phyloP scores from a whole-genome alignment of 2,329 filamentous ascomycete species.

The Alternaria gaisen region DNA sequence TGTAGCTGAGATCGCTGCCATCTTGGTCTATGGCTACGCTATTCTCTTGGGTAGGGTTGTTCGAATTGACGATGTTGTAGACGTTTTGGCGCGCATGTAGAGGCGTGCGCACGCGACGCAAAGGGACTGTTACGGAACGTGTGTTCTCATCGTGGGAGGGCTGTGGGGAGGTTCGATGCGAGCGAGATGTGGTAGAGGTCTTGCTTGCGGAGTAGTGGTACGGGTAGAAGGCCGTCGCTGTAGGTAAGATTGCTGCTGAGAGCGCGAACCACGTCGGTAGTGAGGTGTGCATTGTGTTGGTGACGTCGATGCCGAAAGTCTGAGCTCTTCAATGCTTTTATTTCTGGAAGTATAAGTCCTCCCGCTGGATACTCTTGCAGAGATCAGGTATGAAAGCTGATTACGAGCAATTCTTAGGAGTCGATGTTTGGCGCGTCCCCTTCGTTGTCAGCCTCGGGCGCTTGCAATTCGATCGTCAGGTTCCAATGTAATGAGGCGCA shows the following conservation, averaged over 20 bases:
- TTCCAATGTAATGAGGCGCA: background rate
- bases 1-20: constrained; percentile 64
- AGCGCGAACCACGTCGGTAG: constrained; percentile 33
- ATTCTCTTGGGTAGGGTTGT: constrained; percentile 49
- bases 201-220: constrained; percentile 33
- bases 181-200: constrained; percentile 5
- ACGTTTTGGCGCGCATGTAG: constrained; percentile 56
- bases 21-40: constrained; percentile 63
- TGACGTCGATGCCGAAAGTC: background rate
- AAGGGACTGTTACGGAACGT: constrained; percentile 35
- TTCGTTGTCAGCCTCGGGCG: background rate
- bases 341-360: background rate
- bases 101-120: constrained; percentile 44
- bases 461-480: background rate
- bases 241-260: constrained; percentile 37
- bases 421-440: background rate
- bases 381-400: background rate
- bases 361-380: background rate
- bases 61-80: constrained; percentile 54
- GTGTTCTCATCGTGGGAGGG: constrained; percentile 2
- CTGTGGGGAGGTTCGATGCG: constrained; percentile 13
- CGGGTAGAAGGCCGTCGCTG: constrained; percentile 48
- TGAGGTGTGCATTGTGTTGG: constrained; percentile 33
- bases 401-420: background rate
- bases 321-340: background rate